A percentile compares a stretch with the other conserved stretches of the same genome.
Conservation (phyloP, 2,329 filamentous ascomycete genomes). For the Diaporthe vexans region DNA sequence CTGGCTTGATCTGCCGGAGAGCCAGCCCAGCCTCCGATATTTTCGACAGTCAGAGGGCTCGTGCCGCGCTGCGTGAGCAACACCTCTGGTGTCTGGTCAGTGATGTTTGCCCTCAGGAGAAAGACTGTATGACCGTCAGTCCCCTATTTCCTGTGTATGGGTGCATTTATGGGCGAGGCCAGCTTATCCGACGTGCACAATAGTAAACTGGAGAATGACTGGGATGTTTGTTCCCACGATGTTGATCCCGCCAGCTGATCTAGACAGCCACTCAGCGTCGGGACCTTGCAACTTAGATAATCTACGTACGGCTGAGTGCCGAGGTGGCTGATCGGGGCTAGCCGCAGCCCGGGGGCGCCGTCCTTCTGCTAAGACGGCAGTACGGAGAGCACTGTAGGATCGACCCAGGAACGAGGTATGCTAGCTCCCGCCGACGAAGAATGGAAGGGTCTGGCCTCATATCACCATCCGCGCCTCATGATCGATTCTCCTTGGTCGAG, state of each 20-base stretch:
- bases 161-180: too few species aligned
- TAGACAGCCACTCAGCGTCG: slow-evolving; percentile 13
- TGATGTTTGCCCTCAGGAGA: not conserved
- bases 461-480: not conserved
- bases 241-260: slow-evolving; percentile 1
- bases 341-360: slow-evolving; percentile 1
- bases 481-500: not conserved
- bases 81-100: not conserved
- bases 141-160: not conserved
- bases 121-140: not conserved
- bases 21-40: slow-evolving; percentile 10
- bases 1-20: slow-evolving; percentile 14
- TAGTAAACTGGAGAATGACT: not conserved
- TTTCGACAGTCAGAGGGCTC: not conserved
- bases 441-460: not conserved
- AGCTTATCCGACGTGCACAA: not conserved
- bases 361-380: slow-evolving; percentile 4
- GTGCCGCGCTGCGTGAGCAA: not conserved
- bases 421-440: not conserved
- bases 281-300: slow-evolving; percentile 12
- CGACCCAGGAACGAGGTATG: slow-evolving; percentile 17
- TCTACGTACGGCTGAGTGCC: slow-evolving; percentile 16
- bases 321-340: slow-evolving; percentile 27
- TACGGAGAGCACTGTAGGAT: not conserved
- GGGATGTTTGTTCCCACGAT: not conserved